Base-by-base conservation (phyloP, 768 basidiomycete species). In the Botryobasidium botryosum region DNA sequence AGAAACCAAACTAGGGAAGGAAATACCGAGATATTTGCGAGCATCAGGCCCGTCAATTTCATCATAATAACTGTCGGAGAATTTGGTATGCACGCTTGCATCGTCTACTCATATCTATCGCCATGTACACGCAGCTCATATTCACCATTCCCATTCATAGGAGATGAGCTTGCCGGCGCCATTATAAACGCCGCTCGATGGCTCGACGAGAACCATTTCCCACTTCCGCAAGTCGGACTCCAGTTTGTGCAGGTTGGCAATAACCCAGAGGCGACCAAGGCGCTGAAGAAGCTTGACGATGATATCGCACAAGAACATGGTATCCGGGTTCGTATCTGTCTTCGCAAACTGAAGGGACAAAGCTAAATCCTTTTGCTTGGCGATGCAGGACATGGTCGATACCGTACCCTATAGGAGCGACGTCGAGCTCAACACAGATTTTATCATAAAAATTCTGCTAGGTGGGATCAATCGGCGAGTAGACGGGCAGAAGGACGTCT, bases 51-150 rank as follows among this genome's bases (percentile, higher is more conserved):
- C 0, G 56, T 74, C 20, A 78, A 77, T 50, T 68, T 66, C 39
- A 66, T 79, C 8, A 59, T 79, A 23, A 64, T 79, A 29, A 79
- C 76, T 0, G 77, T 79, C 51, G 77, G 77, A n/a, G 65, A 58
- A 3, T 67, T 76, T n/a, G 24, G 40, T 42, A 42, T 8, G 40
- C 24, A 33, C 31, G 17, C 25, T 28, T 42, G 7, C 4, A 4
- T 10, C 38, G 7, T n/a, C 10, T 17, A 13, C 17, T 25, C 36
- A 39, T 6, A 6, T 6, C 21, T 15, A 25, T 18, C 23, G 12
- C 28, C 5, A 26, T 40, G n/a, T 32, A 8, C 35, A 44, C 21
- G 24, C 32, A 75, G 71, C 67, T 29, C 45, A 47, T 48, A 24
- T 3, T 8, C 20, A 35, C n/a, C 21, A 38, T 20, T 42, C 26